Percentiles rank a stretch among this genome's conserved stretches.
These are phyloP conservation scores for Fonsecaea monophora DNA, from an alignment of 2,329 filamentous ascomycete genomes.

Conservation along the genomic window DNA sequence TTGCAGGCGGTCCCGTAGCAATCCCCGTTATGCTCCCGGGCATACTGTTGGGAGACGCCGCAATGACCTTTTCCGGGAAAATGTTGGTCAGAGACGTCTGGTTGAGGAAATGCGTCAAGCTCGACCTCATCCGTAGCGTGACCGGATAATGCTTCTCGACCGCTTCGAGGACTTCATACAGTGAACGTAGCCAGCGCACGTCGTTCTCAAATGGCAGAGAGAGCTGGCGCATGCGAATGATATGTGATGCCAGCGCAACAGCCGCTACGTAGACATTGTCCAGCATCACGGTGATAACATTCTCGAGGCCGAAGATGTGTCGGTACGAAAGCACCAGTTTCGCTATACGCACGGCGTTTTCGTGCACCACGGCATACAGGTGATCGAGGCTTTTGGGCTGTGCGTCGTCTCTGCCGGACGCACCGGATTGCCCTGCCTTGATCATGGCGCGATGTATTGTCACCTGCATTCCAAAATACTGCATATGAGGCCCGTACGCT, in stretches of 20 bases:
- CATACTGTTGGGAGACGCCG: too few species aligned
- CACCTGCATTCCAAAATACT: background rate
- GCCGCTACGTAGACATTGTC: constrained; percentile 9
- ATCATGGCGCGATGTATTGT: background rate
- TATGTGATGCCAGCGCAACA: background rate
- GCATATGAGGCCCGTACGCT: constrained; percentile 4
- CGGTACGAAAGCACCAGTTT: background rate
- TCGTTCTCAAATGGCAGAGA: background rate
- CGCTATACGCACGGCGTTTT: constrained; percentile 7
- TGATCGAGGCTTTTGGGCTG: too few species aligned
- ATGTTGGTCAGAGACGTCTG: too few species aligned
- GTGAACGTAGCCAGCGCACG: background rate
- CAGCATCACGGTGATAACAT: background rate
- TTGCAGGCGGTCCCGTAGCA: too few species aligned
- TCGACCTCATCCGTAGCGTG: background rate
- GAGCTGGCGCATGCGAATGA: background rate
- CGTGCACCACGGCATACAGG: background rate
- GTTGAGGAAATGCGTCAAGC: too few species aligned
- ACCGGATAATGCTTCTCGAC: background rate
- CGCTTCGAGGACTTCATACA: constrained; percentile 3
- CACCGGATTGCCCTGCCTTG: too few species aligned
- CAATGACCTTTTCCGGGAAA: too few species aligned
- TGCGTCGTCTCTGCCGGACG: too few species aligned
- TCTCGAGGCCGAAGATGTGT: constrained; percentile 3
- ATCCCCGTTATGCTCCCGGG: too few species aligned